Base-by-base conservation (phyloP, 805 yeast species). In the Blastobotrys mokoenaii region DNA sequence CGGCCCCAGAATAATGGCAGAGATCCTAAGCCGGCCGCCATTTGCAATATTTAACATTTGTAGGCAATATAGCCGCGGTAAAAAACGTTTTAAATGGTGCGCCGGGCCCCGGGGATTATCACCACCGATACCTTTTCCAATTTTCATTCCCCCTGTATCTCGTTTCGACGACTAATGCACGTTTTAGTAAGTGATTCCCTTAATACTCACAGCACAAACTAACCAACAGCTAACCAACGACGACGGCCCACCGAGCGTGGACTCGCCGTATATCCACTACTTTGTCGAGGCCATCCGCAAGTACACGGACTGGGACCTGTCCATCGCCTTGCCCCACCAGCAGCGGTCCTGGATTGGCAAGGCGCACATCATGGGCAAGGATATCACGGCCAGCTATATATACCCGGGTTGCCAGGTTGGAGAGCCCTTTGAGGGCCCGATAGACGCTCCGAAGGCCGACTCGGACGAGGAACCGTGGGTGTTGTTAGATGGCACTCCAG, bases 271-370 rank as follows among this genome's bases (percentile, higher is more conserved):
- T 65, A 73, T 93, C 46, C 83, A 84, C 57, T 82, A 77, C 54
- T 72, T 93, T 32, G 88, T 86, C 4, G 82, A 82, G 50, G 84
- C 85, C 40, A 70, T 89, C 39, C 60, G 61, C 38, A 60, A 69
- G 36, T 55, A 68, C 44, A 85, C 96, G 4, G 79, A 85, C 59
- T 90, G 97, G 97, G 77, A 83, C 22, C 65, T 89, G 29, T 79
- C 88, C 18, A 79, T 89, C 16, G 88, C 82, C 22, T 82, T 93
- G 2, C 98, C 98, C 10, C 66, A 71, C 49, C 74, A 79, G 44
- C 95, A 86, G 54, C 70, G 93, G 55, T 89, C 97, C 11, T 93
- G 98, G 98, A 90, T 88, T 46, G 96, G 96, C 32, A 93, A 93
- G 63, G 97, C 98, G 4, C 97, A 89, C 68, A 79, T 93, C 41